Evolutionary conservation across 2,329 filamentous ascomycete genomes (phyloP).

Genomic region (Alternaria burnsii): DNA sequence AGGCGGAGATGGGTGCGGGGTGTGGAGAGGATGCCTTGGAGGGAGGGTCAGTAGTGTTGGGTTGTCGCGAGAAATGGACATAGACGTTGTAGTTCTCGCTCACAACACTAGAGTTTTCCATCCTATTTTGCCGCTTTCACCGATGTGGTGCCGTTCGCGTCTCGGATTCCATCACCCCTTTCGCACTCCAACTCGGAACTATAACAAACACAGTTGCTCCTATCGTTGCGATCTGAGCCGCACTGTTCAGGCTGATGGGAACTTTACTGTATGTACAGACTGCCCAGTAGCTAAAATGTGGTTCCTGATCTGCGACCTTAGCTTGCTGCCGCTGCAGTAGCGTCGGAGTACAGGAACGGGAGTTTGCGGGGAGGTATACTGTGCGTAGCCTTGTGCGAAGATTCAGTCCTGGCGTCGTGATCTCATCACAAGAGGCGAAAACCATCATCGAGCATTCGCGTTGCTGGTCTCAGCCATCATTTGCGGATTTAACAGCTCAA

Average conservation of each 20-base stretch:
- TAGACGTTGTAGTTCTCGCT: not conserved
- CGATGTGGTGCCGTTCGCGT: not conserved
- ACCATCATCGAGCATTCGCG: not conserved
- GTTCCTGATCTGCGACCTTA: constrained; percentile 19
- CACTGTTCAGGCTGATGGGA: not conserved
- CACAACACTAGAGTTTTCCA: not conserved
- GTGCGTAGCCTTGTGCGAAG: not conserved
- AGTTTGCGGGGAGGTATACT: not conserved
- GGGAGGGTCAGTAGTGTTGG: constrained; percentile 6
- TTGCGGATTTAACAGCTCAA: constrained; percentile 5
- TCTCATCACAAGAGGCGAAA: constrained; percentile 11
- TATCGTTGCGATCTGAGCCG: not conserved
- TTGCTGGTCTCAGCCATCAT: not conserved
- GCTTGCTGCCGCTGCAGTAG: constrained; percentile 13
- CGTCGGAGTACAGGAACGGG: constrained; percentile 13
- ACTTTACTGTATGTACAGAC: not conserved
- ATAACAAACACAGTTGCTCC: not conserved
- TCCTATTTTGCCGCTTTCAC: not conserved
- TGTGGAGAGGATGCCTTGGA: constrained; percentile 45
- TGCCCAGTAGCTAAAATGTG: not conserved
- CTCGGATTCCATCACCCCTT: not conserved
- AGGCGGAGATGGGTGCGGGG: constrained; percentile 48
- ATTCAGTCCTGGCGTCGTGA: constrained; percentile 4
- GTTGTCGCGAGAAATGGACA: not conserved
- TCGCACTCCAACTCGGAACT: not conserved